These are phyloP conservation scores for Clonostachys solani DNA, from an alignment of 2,329 filamentous ascomycete genomes.

Conservation along the genomic window DNA sequence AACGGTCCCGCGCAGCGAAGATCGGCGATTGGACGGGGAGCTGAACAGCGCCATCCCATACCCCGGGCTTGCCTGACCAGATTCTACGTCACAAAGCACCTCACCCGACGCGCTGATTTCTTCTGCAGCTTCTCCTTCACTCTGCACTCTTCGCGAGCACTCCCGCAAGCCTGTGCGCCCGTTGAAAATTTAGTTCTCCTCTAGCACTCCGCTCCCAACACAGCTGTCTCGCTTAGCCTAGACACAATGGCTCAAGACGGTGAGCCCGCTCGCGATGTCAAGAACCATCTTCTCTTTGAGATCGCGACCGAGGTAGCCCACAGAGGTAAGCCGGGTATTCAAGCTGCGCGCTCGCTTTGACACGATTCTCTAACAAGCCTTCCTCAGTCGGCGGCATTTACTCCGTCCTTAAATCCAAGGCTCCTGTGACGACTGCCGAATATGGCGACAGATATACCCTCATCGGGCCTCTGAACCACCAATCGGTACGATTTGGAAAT, in stretches of 20 bases:
- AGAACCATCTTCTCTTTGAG: conserved; percentile 95
- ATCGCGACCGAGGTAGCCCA: conserved; percentile 96
- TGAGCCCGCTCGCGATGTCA: conserved; percentile 65
- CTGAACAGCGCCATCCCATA: too few relatives aligned
- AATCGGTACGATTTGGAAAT: conserved; percentile 60
- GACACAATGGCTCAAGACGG: conserved; percentile 38
- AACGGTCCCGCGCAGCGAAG: too few relatives aligned
- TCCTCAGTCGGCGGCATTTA: conserved; percentile 89
- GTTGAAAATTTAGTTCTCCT: too few relatives aligned
- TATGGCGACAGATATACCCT: conserved; percentile 97
- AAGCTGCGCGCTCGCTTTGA: not conserved
- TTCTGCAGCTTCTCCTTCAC: not conserved
- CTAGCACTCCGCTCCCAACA: too few relatives aligned
- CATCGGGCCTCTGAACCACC: conserved; percentile 88
- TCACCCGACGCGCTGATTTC: too few relatives aligned
- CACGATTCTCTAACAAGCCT: not conserved
- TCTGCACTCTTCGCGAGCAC: not conserved
- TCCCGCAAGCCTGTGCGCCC: too few relatives aligned
- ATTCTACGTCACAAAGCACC: too few relatives aligned
- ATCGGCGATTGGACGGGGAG: too few relatives aligned
- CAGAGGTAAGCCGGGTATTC: conserved; percentile 59
- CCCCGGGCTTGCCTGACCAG: too few relatives aligned
- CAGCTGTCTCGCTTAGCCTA: too few relatives aligned
- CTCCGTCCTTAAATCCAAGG: conserved; percentile 98
- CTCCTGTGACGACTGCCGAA: conserved; percentile 93